These are phyloP conservation scores for Pneumocystis oryctolagi DNA, from an alignment of 1,139 yeast species.

Conservation along the genomic window DNA sequence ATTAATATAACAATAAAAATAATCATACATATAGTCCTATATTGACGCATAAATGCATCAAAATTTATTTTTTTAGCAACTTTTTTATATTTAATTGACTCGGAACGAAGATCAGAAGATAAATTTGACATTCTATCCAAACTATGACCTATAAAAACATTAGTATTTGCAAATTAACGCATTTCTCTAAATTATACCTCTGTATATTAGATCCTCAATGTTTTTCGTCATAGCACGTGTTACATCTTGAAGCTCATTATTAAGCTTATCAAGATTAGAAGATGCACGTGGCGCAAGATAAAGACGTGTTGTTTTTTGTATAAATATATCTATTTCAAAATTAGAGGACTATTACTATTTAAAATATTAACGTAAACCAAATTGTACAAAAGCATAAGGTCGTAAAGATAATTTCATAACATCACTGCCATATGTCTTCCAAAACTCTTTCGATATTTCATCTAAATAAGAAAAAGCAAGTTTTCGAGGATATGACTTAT, in stretches of 20 bases:
- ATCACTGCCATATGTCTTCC: constrained; percentile 61
- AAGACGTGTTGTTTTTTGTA: constrained; percentile 72
- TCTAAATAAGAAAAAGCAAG: constrained; percentile 74
- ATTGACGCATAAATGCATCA: constrained; percentile 76
- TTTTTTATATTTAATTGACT: constrained; percentile 73
- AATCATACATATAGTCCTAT: constrained; percentile 68
- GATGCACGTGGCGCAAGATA: constrained; percentile 89
- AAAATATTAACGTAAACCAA: constrained; percentile 30
- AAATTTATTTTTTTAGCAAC: constrained; percentile 84
- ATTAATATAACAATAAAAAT: constrained; percentile 61
- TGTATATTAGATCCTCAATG: constrained; percentile 79
- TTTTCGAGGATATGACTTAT: constrained; percentile 67
- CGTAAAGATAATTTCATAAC: constrained; percentile 49
- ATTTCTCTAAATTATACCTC: constrained; percentile 93
- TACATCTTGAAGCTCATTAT: constrained; percentile 81
- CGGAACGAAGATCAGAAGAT: constrained; percentile 63
- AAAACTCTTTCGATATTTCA: constrained; percentile 72
- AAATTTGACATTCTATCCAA: constrained; percentile 57
- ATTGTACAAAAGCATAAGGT: constrained; percentile 81
- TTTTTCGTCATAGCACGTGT: constrained; percentile 91
- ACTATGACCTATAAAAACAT: neutral
- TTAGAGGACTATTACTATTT: neutral
- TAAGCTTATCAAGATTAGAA: constrained; percentile 68
- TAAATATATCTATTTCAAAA: constrained; percentile 35
- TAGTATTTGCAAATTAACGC: constrained; percentile 9